phyloP scores from a whole-genome alignment of 2,329 filamentous ascomycete species.

The Diaporthe amygdali region DNA sequence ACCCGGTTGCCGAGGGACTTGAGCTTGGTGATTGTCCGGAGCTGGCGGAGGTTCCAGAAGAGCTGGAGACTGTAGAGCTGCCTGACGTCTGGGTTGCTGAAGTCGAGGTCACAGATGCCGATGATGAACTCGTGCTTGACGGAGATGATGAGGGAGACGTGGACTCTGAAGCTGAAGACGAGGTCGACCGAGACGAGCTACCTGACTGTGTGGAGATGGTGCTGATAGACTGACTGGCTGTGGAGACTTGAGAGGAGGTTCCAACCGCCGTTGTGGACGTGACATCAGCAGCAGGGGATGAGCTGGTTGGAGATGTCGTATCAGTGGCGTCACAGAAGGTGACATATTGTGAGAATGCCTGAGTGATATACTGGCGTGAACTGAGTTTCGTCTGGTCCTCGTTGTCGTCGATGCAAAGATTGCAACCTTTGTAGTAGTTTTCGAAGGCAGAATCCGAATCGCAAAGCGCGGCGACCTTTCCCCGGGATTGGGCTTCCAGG shows the following conservation, averaged over 20 bases:
- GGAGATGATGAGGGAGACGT: neutral
- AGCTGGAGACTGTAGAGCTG: neutral
- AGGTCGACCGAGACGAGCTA: neutral
- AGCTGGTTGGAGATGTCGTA: conserved; percentile 25
- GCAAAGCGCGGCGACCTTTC: conserved; percentile 56
- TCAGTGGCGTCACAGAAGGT: conserved; percentile 46
- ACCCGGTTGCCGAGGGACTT: conserved; percentile 13
- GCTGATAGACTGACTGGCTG: conserved; percentile 20
- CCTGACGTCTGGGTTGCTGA: conserved; percentile 1
- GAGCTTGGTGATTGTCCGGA: conserved; percentile 16
- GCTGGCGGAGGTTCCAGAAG: conserved; percentile 12
- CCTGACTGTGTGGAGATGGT: conserved; percentile 16
- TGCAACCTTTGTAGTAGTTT: conserved; percentile 42
- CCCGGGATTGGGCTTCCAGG: conserved; percentile 50
- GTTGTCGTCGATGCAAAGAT: conserved; percentile 43
- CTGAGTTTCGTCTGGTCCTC: conserved; percentile 32
- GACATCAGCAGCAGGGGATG: conserved; percentile 27
- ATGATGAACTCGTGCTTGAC: neutral
- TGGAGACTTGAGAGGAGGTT: conserved; percentile 25
- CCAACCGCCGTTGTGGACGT: conserved; percentile 13
- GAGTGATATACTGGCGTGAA: conserved; percentile 39
- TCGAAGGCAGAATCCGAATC: conserved; percentile 45
- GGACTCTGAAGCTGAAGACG: neutral
- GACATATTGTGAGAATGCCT: conserved; percentile 49
- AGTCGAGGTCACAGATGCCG: neutral